Conservation (phyloP, 1,139 yeast genomes). For the Lodderomyces orthopsilosis region DNA sequence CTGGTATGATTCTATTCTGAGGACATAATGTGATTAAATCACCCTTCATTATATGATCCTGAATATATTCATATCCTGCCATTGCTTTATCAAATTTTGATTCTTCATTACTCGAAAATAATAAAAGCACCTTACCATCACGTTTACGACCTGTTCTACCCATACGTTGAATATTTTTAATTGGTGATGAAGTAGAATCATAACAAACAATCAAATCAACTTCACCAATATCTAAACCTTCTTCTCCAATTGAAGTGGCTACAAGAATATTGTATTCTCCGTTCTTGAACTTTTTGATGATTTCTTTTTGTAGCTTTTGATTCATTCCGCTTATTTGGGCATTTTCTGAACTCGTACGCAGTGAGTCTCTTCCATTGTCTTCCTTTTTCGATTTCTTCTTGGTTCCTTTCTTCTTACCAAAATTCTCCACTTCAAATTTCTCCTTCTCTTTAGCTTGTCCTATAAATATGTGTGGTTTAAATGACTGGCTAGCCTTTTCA, state of each 20-base stretch:
- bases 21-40: constrained; percentile 39
- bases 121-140: constrained; percentile 77
- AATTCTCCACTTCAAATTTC: constrained; percentile 50
- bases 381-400: constrained; percentile 27
- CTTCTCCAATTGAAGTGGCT: constrained; percentile 98
- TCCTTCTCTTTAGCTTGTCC: constrained; percentile 73
- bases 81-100: constrained; percentile 78
- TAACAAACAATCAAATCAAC: constrained; percentile 91
- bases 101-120: constrained; percentile 78
- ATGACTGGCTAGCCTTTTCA: constrained; percentile 32
- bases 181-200: constrained; percentile 92
- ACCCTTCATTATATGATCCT: constrained; percentile 52
- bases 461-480: constrained; percentile 82
- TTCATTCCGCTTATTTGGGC: constrained; percentile 64
- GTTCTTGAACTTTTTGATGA: constrained; percentile 66
- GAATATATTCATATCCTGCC: constrained; percentile 80
- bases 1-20: constrained; percentile 69
- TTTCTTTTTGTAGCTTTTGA: constrained; percentile 68
- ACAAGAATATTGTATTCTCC: constrained; percentile 79
- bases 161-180: constrained; percentile 91
- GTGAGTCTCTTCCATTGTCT: constrained; percentile 15
- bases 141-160: constrained; percentile 97
- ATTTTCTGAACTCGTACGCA: constrained; percentile 45
- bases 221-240: constrained; percentile 97
- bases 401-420: constrained; percentile 20